Base-by-base conservation (phyloP, 768 basidiomycete species). In the Strobilomyces confusus region DNA sequence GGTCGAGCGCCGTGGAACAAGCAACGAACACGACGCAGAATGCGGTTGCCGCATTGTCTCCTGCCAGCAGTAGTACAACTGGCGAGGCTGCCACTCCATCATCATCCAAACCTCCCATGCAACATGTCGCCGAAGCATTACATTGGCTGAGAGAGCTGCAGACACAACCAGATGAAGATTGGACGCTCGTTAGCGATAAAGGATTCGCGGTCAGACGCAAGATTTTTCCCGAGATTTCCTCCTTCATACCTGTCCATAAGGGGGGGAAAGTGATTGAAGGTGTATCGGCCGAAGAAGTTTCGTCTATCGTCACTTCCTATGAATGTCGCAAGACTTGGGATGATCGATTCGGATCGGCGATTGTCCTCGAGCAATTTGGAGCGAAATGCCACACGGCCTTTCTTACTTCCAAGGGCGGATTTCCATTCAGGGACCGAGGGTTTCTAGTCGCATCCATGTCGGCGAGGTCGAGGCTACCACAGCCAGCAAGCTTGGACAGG, bases 201-300 rank as follows among this genome's bases (percentile, higher is more conserved):
- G 89, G 84, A 7, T 70, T 94, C 32, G 74, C 85, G 4, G 78
- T 95, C 15, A 82, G 89, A 56, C 84, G 86, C 63, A 88, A 87
- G 63, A 68, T 85, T n/a, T 79, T 82, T 8, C 78, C 88, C 0
- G 84, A 87, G 49, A 80, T 95, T 7, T 95, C 92, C 6, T 77
- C 87, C 1, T 74, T 81, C 48, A 82, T 94, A 30, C 92, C 92
- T 0, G 83, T 98, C 4, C 87, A 92, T 68, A 87, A 85, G 60
- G 93, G 90, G 0, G 84, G 87, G 64, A 90, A 91, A 70, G 92
- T 98, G 55, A 86, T 98, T 46, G 90, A 98, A 65, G 93, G 94
- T 4, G 81, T 95, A 12, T 89, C 92, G 1, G 94, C 94, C 1
- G 95, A 97, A 64, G 95, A 99, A 67, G 76, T 98, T 33, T 85